Base-by-base conservation (phyloP, 768 basidiomycete species). In the Ramaria rubella region DNA sequence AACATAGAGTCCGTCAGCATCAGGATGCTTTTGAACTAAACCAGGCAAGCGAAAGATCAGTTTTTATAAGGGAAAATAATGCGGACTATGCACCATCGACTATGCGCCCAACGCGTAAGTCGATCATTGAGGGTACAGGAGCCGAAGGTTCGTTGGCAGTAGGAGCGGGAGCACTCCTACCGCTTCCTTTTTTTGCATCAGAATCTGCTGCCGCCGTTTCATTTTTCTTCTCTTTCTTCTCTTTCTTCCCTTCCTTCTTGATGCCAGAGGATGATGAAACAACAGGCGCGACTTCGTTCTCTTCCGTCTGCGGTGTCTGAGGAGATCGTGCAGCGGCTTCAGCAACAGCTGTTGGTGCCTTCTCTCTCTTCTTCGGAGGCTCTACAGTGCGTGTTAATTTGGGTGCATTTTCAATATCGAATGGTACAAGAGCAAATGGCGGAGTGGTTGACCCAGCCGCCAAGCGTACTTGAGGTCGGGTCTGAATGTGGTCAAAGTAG, bases 1-100 rank as follows among this genome's bases (percentile, higher is more conserved):
- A 59, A 98, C 82, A 67, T 98, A 99, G n/a, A 99, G 79, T 49
- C 91, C 85, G 65, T 98, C 96, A 2, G 96, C 96, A 66, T 99
- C 96, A 15, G 96, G 52, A 67, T 99, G 96, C 65, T 90, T 91
- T 72, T 83, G 85, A 64, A 98, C 95, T 95, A 65, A n/a, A n/a
- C n/a, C n/a, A n/a, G n/a, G n/a, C n/a, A n/a, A 9, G 44, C 19
- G 29, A 2, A 6, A 49, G 3, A 48, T 51, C n/a, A 51, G 29
- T 33, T 23, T 23, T 26, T 17, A 11, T 12, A 31, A 14, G 19
- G 31, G 42, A 21, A 40, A n/a, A 31, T 29, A 52, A 29, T 31
- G 40, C 30, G 12, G 5, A 30, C 7, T 27, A 70, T 82, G 67
- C 63, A 95, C 94, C 83, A 67, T 96, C 90, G 17, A 97, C 73